phyloP scores from a whole-genome alignment of 2,329 filamentous ascomycete genomes.

The Ophiostoma tasmaniense region DNA sequence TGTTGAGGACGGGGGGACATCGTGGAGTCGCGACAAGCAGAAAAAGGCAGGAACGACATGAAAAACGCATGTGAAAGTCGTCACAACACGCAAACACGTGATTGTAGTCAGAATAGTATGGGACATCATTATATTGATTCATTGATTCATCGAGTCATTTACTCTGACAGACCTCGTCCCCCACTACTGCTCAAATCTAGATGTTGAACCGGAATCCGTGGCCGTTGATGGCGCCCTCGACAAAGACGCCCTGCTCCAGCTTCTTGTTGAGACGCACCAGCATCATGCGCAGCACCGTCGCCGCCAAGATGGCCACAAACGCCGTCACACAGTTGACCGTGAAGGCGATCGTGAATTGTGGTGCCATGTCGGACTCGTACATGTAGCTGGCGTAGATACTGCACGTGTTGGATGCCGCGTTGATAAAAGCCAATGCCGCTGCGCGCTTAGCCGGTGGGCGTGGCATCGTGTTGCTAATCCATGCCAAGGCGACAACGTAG shows the following conservation, averaged over 20 bases:
- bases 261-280: conserved; percentile 60
- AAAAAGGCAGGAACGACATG: neutral
- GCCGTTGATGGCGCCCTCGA: conserved; percentile 48
- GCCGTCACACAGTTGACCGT: conserved; percentile 59
- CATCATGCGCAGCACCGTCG: conserved; percentile 53
- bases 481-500: conserved; percentile 60
- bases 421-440: conserved; percentile 65
- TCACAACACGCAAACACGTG: neutral
- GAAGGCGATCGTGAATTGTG: conserved; percentile 49
- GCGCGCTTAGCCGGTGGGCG: conserved; percentile 66
- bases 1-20: conserved; percentile 4
- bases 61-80: neutral
- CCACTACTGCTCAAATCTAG: conserved; percentile 11
- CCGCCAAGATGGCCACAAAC: conserved; percentile 54
- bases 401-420: conserved; percentile 60
- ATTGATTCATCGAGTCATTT: neutral
- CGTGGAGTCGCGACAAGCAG: neutral
- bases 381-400: conserved; percentile 56
- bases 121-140: neutral
- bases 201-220: conserved; percentile 61
- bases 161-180: neutral
- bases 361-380: conserved; percentile 34
- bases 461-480: conserved; percentile 69
- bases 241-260: conserved; percentile 53
- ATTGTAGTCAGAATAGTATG: neutral